A percentile compares a stretch with the other conserved stretches of the same genome.
phyloP scores from a whole-genome alignment of 2,329 filamentous ascomycete species.

The Penicillium brevicompactum region DNA sequence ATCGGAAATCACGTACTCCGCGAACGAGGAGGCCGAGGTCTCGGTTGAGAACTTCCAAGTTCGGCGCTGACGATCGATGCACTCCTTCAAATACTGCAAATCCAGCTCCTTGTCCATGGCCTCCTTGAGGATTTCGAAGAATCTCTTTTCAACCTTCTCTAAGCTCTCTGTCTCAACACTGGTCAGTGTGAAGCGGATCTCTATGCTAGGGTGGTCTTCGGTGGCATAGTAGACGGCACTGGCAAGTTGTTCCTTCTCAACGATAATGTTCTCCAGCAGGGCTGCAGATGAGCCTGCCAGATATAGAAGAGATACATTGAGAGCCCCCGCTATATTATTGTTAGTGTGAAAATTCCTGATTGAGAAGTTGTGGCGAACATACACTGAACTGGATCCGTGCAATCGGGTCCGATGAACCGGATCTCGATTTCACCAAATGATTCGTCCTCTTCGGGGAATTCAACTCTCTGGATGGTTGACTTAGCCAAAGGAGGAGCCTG shows the following conservation, averaged over 20 bases:
- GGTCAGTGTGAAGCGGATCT: slow-evolving; percentile 83
- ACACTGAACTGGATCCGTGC: slow-evolving; percentile 67
- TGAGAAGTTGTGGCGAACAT: slow-evolving; percentile 20
- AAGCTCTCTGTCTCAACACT: slow-evolving; percentile 87
- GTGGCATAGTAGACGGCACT: slow-evolving; percentile 80
- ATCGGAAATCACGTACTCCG: slow-evolving; percentile 83
- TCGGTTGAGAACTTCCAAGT: slow-evolving; percentile 84
- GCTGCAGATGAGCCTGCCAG: slow-evolving; percentile 92
- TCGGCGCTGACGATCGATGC: slow-evolving; percentile 76
- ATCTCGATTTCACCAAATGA: slow-evolving; percentile 86
- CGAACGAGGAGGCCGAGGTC: slow-evolving; percentile 76
- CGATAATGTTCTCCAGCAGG: slow-evolving; percentile 84
- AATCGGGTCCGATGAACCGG: slow-evolving; percentile 82
- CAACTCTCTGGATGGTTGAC: slow-evolving; percentile 74
- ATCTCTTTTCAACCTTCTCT: slow-evolving; percentile 77
- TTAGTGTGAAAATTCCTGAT: slow-evolving; percentile 18
- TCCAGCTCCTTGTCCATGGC: slow-evolving; percentile 77
- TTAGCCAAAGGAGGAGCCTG: slow-evolving; percentile 72
- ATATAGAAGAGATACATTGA: slow-evolving; percentile 81
- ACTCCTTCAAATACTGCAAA: slow-evolving; percentile 87
- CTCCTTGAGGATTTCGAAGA: slow-evolving; percentile 81
- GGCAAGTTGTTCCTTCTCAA: slow-evolving; percentile 89
- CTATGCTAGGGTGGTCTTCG: slow-evolving; percentile 76
- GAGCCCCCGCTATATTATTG: slow-evolving; percentile 59
- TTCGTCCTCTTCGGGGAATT: slow-evolving; percentile 97